A percentile compares a stretch with the other conserved stretches of the same genome.
phyloP scores from a whole-genome alignment of 257 asterid species.

The Misopates orontium region DNA sequence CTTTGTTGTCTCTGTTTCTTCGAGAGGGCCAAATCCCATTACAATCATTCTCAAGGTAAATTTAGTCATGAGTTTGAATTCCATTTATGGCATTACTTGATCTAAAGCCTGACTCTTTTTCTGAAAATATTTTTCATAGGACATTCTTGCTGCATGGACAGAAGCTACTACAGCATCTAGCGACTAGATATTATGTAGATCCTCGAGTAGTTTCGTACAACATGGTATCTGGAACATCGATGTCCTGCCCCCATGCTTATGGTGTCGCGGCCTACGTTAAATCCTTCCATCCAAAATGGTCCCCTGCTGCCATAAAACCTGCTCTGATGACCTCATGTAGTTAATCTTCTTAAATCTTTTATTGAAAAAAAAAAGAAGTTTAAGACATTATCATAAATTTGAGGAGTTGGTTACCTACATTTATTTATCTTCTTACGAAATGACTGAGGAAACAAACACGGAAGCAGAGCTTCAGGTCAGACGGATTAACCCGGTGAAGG shows the following conservation, averaged over 20 bases:
- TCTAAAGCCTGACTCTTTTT: not conserved
- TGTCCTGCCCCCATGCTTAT: constrained; percentile 81
- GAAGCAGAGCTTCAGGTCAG: constrained; percentile 73
- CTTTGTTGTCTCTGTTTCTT: constrained; percentile 57
- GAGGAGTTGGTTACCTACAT: no score
- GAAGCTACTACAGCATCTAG: constrained; percentile 42
- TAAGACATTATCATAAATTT: no score
- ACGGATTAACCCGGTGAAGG: constrained; percentile 64
- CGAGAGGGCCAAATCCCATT: constrained; percentile 67
- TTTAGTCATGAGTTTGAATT: not conserved
- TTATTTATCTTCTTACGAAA: constrained; percentile 25
- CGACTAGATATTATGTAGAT: constrained; percentile 44
- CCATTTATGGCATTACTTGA: not conserved
- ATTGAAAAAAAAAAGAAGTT: no score
- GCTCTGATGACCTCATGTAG: constrained; percentile 73
- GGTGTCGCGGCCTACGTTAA: constrained; percentile 70
- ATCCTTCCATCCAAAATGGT: constrained; percentile 67
- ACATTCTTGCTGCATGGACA: constrained; percentile 79
- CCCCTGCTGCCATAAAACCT: constrained; percentile 71
- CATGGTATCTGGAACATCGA: constrained; percentile 70
- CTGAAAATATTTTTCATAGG: constrained; percentile 20
- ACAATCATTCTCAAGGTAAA: constrained; percentile 60
- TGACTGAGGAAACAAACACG: constrained; percentile 36
- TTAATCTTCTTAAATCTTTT: no score
- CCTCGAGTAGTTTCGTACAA: constrained; percentile 45